Evolutionary conservation across 345 rosid genomes (phyloP).

Genomic region (Moricandia arvensis): DNA sequence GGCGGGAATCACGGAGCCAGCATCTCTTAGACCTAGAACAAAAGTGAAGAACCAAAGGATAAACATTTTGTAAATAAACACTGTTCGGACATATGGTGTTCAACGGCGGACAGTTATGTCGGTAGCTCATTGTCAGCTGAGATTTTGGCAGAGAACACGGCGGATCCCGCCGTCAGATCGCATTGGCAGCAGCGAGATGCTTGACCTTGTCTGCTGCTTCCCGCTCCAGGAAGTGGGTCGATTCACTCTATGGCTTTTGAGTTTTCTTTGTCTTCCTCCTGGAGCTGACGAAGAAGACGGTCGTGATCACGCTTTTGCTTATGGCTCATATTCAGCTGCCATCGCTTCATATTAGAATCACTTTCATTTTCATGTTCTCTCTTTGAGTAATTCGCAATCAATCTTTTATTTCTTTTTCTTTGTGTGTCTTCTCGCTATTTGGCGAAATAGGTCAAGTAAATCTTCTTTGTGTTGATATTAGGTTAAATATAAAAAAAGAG

Average conservation of each 20-base stretch:
- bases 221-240: conserved; percentile 69
- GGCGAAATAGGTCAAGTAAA: background rate
- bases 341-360: conserved; percentile 15
- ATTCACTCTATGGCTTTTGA: conserved; percentile 56
- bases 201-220: conserved; percentile 65
- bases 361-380: conserved; percentile 25
- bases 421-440: background rate
- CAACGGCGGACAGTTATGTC: conserved; percentile 44
- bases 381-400: background rate
- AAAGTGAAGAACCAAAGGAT: background rate
- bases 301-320: background rate
- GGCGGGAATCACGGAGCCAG: conserved; percentile 8
- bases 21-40: background rate
- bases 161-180: conserved; percentile 51
- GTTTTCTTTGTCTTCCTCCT: conserved; percentile 52
- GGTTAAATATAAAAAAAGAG: background rate
- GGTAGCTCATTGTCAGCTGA: conserved; percentile 60
- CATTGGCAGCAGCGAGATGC: conserved; percentile 51
- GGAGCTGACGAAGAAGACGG: conserved; percentile 15
- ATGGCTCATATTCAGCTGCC: conserved; percentile 18
- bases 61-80: background rate
- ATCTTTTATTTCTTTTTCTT: background rate
- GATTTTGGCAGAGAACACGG: conserved; percentile 50
- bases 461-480: background rate
- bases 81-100: conserved; percentile 50